Base-by-base conservation (phyloP, 306 rosid species). In the Ormosia emarginata region DNA sequence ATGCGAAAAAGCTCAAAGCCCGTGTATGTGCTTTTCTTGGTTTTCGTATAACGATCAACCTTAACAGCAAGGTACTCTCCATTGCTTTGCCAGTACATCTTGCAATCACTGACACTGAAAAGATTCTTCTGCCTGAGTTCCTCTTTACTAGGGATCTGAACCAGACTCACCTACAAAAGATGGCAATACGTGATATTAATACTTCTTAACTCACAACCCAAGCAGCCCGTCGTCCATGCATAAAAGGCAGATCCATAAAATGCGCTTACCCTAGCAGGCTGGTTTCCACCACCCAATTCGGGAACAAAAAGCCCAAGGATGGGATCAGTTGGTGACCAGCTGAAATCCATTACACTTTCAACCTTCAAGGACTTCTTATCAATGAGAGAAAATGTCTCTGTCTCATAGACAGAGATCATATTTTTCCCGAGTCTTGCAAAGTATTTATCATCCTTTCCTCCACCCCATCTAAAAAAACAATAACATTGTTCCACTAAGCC, bases 61-160 rank as follows among this genome's bases (percentile, higher is more conserved):
- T 92, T 81, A 34, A 92, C 97, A 68, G 94, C 97, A 37, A 92
- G 92, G 81, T 92, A 92, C 68, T 90, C 97, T 63, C 97, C 97
- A 77, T 86, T 87, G 87, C 91, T 90, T 84, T 92, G 97, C 97
- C 97, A 92, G 66, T 92, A 92, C 91, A 90, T 90, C 74, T 90
- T 90, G 88, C 97, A 92, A 76, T 92, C 97, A 66, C 90, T 92
- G 15, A 92, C 92, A 57, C 94, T 92, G 71, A 92, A 92, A 29
- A 92, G 92, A 85, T 89, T 92, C 81, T 92, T 92, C 58, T 90
- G 92, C 66, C 97, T 77, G 49, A 90, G 77, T 86, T 92, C 94
- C 77, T 88, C 97, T 82, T 92, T 92, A 55, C 92, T 30, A 4
- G 97, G 97, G 65, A 92, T 82, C 81, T 92, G 97, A 82, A 90